Evolutionary conservation across 2,329 filamentous ascomycete genomes (phyloP).

Genomic region (Aspergillus versicolor): DNA sequence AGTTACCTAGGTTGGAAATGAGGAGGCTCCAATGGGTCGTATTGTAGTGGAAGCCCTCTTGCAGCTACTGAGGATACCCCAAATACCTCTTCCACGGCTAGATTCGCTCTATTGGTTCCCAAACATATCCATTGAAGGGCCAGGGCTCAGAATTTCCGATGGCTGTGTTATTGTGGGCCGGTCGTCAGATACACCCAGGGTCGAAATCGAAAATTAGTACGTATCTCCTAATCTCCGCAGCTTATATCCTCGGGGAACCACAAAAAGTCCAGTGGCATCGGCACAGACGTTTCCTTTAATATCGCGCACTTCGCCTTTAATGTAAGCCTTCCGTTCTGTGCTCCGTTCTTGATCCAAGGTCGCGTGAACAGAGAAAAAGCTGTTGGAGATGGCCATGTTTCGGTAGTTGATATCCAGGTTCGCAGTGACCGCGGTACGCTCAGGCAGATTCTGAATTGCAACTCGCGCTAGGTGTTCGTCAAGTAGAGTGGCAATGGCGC

Average conservation of each 20-base stretch:
- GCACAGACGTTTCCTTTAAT: conserved; percentile 57
- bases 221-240: conserved; percentile 40
- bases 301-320: conserved; percentile 36
- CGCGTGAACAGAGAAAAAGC: conserved; percentile 62
- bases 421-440: conserved; percentile 56
- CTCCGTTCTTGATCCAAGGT: conserved; percentile 43
- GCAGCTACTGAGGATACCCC: background rate
- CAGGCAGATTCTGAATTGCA: conserved; percentile 51
- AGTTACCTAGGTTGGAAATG: background rate
- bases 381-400: conserved; percentile 57
- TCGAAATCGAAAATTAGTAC: conserved; percentile 31
- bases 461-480: conserved; percentile 69
- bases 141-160: background rate
- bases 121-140: background rate
- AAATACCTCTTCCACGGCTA: background rate
- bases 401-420: conserved; percentile 63
- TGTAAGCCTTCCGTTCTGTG: conserved; percentile 40
- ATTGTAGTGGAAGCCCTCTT: background rate
- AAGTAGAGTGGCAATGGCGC: conserved; percentile 65
- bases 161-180: background rate
- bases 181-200: background rate
- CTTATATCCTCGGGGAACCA: conserved; percentile 54
- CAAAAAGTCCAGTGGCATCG: conserved; percentile 58
- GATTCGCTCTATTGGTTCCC: background rate
- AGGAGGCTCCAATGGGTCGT: background rate